These are phyloP conservation scores for Saussurea involucrata DNA, from an alignment of 129 eudicot genomes.

Conservation along the genomic window DNA sequence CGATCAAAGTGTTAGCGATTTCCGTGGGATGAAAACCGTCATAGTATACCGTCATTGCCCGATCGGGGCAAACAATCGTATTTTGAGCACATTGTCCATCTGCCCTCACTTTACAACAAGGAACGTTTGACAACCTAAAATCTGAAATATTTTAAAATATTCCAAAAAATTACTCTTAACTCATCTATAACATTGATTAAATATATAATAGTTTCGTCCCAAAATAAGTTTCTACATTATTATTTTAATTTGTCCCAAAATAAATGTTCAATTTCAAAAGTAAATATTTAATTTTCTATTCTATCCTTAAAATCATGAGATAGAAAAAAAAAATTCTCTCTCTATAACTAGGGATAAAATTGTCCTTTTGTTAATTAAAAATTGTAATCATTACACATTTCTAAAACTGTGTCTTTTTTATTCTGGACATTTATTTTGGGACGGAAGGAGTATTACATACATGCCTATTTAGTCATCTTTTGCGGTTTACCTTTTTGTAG, in stretches of 20 bases:
- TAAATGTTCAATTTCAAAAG: too few species aligned
- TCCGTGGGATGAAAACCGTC: constrained; percentile 39
- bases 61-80: background rate
- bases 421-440: too few species aligned
- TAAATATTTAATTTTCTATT: too few species aligned
- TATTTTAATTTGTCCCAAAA: too few species aligned
- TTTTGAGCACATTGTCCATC: constrained; percentile 24
- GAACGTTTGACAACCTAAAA: constrained; percentile 7
- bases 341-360: background rate
- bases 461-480: background rate
- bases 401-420: too few species aligned
- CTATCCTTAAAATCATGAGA: too few species aligned
- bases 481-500: constrained; percentile 13
- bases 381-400: too few species aligned
- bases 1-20: background rate
- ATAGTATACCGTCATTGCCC: constrained; percentile 13
- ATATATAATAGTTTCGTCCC: background rate
- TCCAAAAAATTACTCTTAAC: background rate
- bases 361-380: background rate
- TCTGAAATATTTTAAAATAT: background rate
- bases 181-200: background rate
- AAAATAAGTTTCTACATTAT: too few species aligned
- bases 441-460: too few species aligned
- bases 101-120: constrained; percentile 24
- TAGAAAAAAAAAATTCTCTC: too few species aligned